phyloP scores from a whole-genome alignment of 495 filamentous ascomycete species.

The Xylaria sp. region DNA sequence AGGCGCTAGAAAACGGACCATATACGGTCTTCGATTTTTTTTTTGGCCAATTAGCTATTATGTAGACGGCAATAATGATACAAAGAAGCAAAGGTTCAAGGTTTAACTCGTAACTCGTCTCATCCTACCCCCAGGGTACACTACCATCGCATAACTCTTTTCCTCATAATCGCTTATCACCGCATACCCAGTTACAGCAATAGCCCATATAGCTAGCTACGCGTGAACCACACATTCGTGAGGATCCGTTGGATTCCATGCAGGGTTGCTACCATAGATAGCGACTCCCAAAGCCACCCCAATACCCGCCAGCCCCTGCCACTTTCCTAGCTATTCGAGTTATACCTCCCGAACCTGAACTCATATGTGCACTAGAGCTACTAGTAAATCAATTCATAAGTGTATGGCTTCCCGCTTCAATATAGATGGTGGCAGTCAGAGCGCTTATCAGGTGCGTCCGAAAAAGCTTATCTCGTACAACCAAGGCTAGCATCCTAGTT shows the following conservation, averaged over 20 bases:
- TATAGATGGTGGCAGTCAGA: background rate
- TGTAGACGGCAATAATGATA: conserved; percentile 8
- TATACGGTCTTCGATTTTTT: no score
- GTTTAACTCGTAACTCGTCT: conserved; percentile 4
- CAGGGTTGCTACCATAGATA: background rate
- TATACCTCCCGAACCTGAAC: background rate
- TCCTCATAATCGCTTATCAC: conserved; percentile 11
- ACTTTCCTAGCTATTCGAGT: background rate
- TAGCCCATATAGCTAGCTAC: background rate
- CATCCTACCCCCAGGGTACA: background rate
- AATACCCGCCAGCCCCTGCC: background rate
- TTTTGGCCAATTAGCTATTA: conserved; percentile 11
- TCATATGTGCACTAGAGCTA: background rate
- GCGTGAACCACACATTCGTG: background rate
- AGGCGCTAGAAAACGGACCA: background rate
- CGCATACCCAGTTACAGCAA: background rate
- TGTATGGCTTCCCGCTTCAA: background rate
- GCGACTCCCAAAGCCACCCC: background rate
- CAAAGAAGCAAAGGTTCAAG: background rate
- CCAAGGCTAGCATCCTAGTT: background rate
- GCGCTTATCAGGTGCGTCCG: background rate
- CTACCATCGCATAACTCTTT: background rate
- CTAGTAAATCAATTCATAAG: background rate
- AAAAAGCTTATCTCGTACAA: background rate
- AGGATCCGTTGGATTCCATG: background rate